Evolutionary conservation across 306 rosid species (phyloP).

Genomic region (Fragaria vesca): DNA sequence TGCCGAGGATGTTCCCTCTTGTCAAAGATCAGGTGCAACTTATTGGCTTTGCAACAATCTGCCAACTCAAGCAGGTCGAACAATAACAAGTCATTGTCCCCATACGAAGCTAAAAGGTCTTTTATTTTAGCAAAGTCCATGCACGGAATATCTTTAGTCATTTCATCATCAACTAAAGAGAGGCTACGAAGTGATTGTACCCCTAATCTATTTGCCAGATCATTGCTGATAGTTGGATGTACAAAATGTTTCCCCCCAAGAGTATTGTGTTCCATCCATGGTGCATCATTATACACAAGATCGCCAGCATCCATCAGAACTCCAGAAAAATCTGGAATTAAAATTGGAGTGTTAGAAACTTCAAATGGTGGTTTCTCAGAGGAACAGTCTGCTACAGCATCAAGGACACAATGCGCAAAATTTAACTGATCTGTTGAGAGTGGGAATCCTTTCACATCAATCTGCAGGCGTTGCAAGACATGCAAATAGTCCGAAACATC

Average conservation of each 20-base stretch:
- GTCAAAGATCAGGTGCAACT: constrained; percentile 82
- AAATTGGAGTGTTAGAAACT: constrained; percentile 53
- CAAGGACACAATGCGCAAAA: constrained; percentile 81
- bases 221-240: constrained; percentile 89
- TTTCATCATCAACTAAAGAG: constrained; percentile 81
- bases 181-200: constrained; percentile 83
- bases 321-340: constrained; percentile 82
- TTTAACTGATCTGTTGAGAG: constrained; percentile 81
- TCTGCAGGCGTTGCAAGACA: constrained; percentile 69
- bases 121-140: constrained; percentile 79
- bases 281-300: constrained; percentile 94
- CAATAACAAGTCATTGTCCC: constrained; percentile 66
- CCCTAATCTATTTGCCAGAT: constrained; percentile 82
- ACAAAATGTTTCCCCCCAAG: constrained; percentile 66
- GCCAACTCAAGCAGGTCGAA: constrained; percentile 98
- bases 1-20: constrained; percentile 93
- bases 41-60: constrained; percentile 89
- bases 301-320: constrained; percentile 62
- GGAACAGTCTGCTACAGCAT: constrained; percentile 83
- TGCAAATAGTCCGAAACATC: constrained; percentile 66
- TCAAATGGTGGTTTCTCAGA: constrained; percentile 56
- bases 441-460: constrained; percentile 63
- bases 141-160: constrained; percentile 88
- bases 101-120: constrained; percentile 72
- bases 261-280: constrained; percentile 84